Evolutionary conservation across 352 stramenopile genomes (phyloP), one percentile per base, ranked within the genome.

Genomic region (Phytophthora meadii): DNA sequence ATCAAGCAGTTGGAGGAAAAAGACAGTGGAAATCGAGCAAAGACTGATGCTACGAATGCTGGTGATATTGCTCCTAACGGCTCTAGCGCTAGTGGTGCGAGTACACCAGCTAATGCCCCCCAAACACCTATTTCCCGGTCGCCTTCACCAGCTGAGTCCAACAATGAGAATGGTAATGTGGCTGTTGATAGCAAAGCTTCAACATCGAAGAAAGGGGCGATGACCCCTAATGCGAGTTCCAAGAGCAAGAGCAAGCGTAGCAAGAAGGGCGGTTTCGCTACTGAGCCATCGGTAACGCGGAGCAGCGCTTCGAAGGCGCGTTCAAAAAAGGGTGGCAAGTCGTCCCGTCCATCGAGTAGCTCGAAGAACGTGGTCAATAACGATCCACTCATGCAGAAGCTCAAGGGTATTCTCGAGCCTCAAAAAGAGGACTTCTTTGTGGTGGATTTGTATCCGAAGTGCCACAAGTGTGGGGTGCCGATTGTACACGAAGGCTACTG

Each of bases 381-480:
- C 49, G 97, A 99, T 60, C 96, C 94, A 45, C 89, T 99, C 24
- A 99, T 99, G 96, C 89, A 98, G 55, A 98, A 98, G 69, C 89
- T 99, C 9, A 98, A 98, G 40, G 93, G 97, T 22, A 98, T 98
- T 48, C 90, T 99, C 45, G 88, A 98, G 52, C 97, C 96, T n/a
- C 98, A 99, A 84, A 99, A 99, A 68, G 97, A 99, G 24, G 97
- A 98, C 65, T 99, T 99, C 55, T 98, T 99, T 71, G 98, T 99
- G 36, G 97, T 98, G 8, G 96, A 98, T 67, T 76, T 99, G 44
- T 84, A 97, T 52, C 89, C 72, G 37, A 88, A 82, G 60, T 96
- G 80, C 79, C 97, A 94, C 79, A 98, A 92, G 76, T 97, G 89
- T 60, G 77, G 46, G 25, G 87, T 61, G 54, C 87, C 66, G 68